Base-by-base conservation (phyloP, 2,329 filamentous ascomycete genomes). In the Fusarium buharicum region DNA sequence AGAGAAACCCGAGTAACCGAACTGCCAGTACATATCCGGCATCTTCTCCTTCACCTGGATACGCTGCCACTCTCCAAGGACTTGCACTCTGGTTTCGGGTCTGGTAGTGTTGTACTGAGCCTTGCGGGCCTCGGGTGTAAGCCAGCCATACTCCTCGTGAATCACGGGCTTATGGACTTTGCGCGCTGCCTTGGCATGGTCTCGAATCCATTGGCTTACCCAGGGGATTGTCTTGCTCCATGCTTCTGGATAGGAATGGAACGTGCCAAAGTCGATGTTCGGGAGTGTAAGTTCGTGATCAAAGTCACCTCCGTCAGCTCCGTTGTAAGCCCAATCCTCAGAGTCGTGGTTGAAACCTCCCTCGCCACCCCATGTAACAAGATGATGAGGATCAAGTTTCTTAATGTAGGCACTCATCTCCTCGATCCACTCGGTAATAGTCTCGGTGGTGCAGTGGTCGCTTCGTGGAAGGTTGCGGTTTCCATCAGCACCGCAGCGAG, bases 351-450 rank as follows among this genome's bases (percentile, higher is more conserved):
- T 81, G 73, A 85, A 85, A 50, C 82, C 86, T 22, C 77, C 77
- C 52, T 79, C 87, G 62, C 89, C 86, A 14, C 87, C 86, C 17
- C 87, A 79, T 0, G 83, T 82, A 36, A 89, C 86, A 79, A 89
- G 82, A 71, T 89, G 87, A 41, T 80, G 71, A 2, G 79, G 63
- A 67, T 90, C 87, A 6, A 90, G 74, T 4, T 78, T 81, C 72
- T 89, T 88, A 71, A 90, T 84, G 66, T 87, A 89, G 9, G 78
- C 74, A 22, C 83, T 86, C 12, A 82, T 86, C 12, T 77, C 74
- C 11, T 78, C 74, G 17, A 85, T 84, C 87, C 86, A 90, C 40
- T 83, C 78, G 31, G 80, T 82, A 57, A 90, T 78, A 18, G 87
- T 80, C 8, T 80, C 79, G 1, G 84, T 82, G 36, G 77, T 75